Base-by-base conservation (phyloP, 176 grass and related monocot genomes). In the Carex scoparia region DNA sequence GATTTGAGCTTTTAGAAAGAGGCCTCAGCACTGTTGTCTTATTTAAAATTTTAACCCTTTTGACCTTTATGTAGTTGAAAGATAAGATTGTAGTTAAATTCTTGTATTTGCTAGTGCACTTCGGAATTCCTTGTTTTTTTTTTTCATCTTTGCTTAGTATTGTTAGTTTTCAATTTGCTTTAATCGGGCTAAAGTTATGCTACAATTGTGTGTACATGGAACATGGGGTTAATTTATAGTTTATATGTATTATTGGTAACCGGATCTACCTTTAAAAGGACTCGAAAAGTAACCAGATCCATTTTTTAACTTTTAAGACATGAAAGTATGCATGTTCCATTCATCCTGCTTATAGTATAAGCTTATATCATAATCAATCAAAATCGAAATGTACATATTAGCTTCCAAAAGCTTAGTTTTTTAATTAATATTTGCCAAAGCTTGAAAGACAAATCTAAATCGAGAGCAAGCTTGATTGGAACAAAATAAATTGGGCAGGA, bases 81-180 rank as follows among this genome's bases (percentile, higher is more conserved):
- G 74, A 79, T 79, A 33, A 56, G 53, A 32, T 58, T 58, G 74
- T 79, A 79, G 28, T 79, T 32, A 79, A 58, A 56, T 79, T 35
- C 13, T 35, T 58, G 13, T 32, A 79, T 30, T 79, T 53, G 11
- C 30, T 58, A 58, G 74, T 57, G 13, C 74, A 18, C 30, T 58
- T 1, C 0, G 27, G 28, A 58, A 79, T 2, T 30, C 2, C 19
- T 28, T 23, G 23, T 23, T 23, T 58, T 79, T 40, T 37, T 40
- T 40, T 16, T 35, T 18, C 4, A 7, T 44, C 44, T 32, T 57
- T 78, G 2, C 0, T 4, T 57, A 32, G 27, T 15, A 19, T 35
- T 78, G 5, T 33, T 78, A 16, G 13, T 32, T 57, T 78, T 55
- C 12, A 57, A 57, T 57, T 33, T 54, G 10, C 48, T 30, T 30